These are phyloP conservation scores for Sistotremastrum niveocremeum DNA, from an alignment of 768 basidiomycete species.

Conservation along the genomic window DNA sequence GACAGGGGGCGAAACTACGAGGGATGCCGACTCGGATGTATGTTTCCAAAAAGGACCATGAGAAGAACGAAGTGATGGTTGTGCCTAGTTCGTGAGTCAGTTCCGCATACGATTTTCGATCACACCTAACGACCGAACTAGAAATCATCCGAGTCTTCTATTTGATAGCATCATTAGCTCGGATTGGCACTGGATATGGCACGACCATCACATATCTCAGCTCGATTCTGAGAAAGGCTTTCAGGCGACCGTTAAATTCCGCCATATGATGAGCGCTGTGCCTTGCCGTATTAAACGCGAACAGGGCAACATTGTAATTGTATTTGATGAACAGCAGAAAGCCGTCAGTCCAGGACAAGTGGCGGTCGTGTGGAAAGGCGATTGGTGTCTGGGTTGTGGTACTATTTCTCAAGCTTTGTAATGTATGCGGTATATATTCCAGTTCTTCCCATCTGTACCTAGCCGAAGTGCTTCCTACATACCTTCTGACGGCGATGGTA, in stretches of 20 bases:
- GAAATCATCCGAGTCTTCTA: conserved; percentile 48
- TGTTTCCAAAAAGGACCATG: conserved; percentile 56
- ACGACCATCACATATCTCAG: conserved; percentile 16
- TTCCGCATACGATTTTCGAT: background rate
- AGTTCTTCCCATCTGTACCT: too few relatives aligned
- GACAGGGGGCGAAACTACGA: conserved; percentile 57
- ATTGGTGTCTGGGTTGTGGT: conserved; percentile 80
- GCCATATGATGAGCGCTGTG: conserved; percentile 53
- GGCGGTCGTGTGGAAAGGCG: conserved; percentile 54
- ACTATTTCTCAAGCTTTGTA: conserved; percentile 26
- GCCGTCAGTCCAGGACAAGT: conserved; percentile 75
- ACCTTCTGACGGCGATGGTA: too few relatives aligned
- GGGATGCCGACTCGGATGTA: conserved; percentile 54
- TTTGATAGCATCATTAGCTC: conserved; percentile 19
- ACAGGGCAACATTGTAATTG: conserved; percentile 25
- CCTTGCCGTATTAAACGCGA: conserved; percentile 32
- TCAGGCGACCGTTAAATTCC: conserved; percentile 40
- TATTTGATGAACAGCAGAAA: conserved; percentile 45
- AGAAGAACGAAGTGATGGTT: conserved; percentile 55
- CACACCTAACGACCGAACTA: conserved; percentile 14
- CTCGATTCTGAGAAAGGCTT: conserved; percentile 23
- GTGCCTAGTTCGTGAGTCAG: conserved; percentile 54
- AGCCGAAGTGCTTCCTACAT: too few relatives aligned
- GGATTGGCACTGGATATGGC: conserved; percentile 72
- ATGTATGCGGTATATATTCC: too few relatives aligned